These are phyloP conservation scores for Gloeopeniophorella convolvens DNA, from an alignment of 768 basidiomycete species.

Conservation along the genomic window DNA sequence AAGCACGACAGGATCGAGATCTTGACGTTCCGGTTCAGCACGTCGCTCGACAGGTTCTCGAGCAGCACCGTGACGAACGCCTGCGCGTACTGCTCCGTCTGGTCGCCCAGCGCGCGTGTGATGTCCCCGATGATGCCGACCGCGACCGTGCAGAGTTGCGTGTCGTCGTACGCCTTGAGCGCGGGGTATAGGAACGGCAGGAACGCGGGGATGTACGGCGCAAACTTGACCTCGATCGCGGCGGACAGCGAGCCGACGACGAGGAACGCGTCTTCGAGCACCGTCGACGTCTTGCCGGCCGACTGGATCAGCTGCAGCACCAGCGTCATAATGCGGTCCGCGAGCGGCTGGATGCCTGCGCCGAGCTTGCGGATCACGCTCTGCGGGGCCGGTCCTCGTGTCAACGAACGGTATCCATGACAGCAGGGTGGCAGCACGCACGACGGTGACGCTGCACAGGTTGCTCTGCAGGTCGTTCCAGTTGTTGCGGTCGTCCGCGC, in stretches of 20 bases:
- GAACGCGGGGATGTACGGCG: slow-evolving; percentile 80
- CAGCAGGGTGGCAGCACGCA: slow-evolving; percentile 33
- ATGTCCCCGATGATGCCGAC: slow-evolving; percentile 95
- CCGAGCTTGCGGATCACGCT: slow-evolving; percentile 81
- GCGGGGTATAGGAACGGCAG: slow-evolving; percentile 83
- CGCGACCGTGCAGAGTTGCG: slow-evolving; percentile 90
- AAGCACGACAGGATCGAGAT: slow-evolving; percentile 94
- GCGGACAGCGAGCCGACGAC: slow-evolving; percentile 71
- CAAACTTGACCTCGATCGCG: slow-evolving; percentile 75
- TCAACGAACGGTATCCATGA: not conserved
- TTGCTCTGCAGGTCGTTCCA: slow-evolving; percentile 99
- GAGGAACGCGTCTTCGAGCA: slow-evolving; percentile 95
- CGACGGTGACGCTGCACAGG: slow-evolving; percentile 84
- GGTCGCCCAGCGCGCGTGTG: slow-evolving; percentile 87
- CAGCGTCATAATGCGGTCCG: slow-evolving; percentile 94
- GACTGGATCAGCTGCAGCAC: slow-evolving; percentile 77
- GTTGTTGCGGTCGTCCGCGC: slow-evolving; percentile 93
- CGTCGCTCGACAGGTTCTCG: slow-evolving; percentile 85
- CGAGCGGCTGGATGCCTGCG: slow-evolving; percentile 76
- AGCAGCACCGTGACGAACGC: slow-evolving; percentile 90
- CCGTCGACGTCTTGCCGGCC: slow-evolving; percentile 88
- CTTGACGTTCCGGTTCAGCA: slow-evolving; percentile 91
- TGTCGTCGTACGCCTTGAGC: slow-evolving; percentile 89
- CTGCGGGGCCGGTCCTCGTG: slow-evolving; percentile 31
- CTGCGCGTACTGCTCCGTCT: slow-evolving; percentile 74